Conservation (phyloP, 2,329 filamentous ascomycete genomes). For the Penicillium sp. region DNA sequence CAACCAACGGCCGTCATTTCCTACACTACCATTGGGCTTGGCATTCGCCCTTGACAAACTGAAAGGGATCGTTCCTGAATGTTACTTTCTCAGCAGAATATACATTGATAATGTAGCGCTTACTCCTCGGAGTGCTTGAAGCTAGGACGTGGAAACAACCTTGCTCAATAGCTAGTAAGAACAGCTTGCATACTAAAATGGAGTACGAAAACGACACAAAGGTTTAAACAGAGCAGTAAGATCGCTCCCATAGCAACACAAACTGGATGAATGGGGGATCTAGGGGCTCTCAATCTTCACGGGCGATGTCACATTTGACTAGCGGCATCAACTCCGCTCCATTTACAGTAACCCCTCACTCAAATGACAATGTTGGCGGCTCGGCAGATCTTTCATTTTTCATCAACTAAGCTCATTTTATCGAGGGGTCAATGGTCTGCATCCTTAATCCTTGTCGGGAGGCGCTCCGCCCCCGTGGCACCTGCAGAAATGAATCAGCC, state of each 20-base stretch:
- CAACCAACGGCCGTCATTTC: not conserved
- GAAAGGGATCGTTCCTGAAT: no score
- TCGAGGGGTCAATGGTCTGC: not conserved
- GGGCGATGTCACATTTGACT: constrained; percentile 6
- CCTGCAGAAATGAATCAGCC: constrained; percentile 8
- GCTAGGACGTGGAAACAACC: not conserved
- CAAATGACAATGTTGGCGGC: not conserved
- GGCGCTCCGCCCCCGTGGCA: constrained; percentile 1
- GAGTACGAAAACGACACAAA: not conserved
- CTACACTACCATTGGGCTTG: not conserved
- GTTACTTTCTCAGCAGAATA: not conserved
- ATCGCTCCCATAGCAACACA: not conserved
- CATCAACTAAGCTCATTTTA: not conserved
- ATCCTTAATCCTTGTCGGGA: not conserved
- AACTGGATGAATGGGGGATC: not conserved
- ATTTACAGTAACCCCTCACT: not conserved
- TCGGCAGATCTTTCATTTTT: not conserved
- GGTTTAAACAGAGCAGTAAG: not conserved
- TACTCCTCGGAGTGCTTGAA: not conserved
- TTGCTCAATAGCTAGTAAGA: not conserved
- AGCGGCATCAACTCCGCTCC: constrained; percentile 11
- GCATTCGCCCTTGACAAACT: no score
- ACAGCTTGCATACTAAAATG: not conserved
- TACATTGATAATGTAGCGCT: not conserved
- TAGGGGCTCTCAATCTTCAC: not conserved